Percentiles rank a stretch among this genome's conserved stretches.
Evolutionary conservation across 129 eudicot species (phyloP).

Genomic region (Tanacetum coccineum): DNA sequence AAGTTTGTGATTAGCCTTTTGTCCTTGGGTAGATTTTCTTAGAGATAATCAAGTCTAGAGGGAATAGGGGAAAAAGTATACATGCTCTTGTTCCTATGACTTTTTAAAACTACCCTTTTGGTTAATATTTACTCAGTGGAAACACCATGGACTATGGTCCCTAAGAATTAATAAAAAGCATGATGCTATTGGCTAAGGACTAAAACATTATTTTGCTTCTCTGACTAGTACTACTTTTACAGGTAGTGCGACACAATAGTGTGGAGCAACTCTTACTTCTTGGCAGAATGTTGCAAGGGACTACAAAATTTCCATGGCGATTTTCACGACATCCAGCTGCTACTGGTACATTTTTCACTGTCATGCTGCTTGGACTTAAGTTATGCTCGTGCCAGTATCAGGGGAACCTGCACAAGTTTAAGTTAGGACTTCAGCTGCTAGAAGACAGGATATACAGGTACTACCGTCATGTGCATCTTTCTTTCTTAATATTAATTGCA

Average conservation of each 20-base stretch:
- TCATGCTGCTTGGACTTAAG: conserved; percentile 94
- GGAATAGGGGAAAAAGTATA: neutral
- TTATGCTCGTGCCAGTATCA: conserved; percentile 82
- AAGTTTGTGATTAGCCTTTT: neutral
- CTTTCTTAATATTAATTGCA: neutral
- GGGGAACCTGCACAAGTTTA: conserved; percentile 67
- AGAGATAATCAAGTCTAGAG: conserved; percentile 11
- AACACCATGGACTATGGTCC: conserved; percentile 1
- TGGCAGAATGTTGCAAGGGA: conserved; percentile 93
- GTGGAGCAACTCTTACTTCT: conserved; percentile 87
- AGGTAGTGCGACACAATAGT: conserved; percentile 90
- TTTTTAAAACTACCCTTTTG: neutral
- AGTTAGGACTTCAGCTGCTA: conserved; percentile 83
- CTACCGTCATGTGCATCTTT: neutral
- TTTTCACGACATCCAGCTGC: conserved; percentile 97
- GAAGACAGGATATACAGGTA: conserved; percentile 98
- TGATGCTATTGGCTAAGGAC: neutral
- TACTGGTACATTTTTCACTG: conserved; percentile 89
- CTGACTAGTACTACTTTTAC: conserved; percentile 18
- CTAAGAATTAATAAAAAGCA: neutral
- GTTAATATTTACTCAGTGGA: conserved; percentile 1
- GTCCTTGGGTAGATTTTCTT: conserved; percentile 1
- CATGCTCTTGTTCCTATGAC: conserved; percentile 10
- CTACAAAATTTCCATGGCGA: conserved; percentile 80
- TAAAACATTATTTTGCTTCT: neutral